A percentile compares a stretch with the other conserved stretches of the same genome.
Conservation (phyloP, 1,284 basidiomycete genomes). For the Boletus semigastroideus region DNA sequence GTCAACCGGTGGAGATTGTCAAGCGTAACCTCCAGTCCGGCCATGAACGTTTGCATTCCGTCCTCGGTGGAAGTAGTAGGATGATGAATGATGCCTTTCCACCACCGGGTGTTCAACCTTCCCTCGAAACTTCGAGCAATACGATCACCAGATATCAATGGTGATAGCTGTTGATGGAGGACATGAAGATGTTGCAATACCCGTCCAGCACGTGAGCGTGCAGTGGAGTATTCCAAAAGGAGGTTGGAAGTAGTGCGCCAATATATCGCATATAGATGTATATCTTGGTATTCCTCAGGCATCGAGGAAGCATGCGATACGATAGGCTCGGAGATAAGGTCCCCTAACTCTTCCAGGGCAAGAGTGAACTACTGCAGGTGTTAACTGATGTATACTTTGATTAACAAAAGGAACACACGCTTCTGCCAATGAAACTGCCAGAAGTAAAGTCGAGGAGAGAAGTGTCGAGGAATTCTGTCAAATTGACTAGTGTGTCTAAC, state of each 20-base stretch:
- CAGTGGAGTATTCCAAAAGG: conserved; percentile 35
- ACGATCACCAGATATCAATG: background rate
- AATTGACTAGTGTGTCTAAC: conserved; percentile 14
- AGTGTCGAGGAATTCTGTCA: conserved; percentile 18
- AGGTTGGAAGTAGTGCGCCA: conserved; percentile 34
- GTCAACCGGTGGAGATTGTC: conserved; percentile 20
- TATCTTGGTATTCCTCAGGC: conserved; percentile 6
- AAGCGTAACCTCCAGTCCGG: conserved; percentile 24
- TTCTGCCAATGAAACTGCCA: conserved; percentile 31
- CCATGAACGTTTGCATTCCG: conserved; percentile 12
- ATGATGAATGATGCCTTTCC: conserved; percentile 4
- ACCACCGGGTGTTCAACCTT: conserved; percentile 6
- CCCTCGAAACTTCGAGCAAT: background rate
- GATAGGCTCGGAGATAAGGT: conserved; percentile 11
- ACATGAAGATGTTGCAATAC: conserved; percentile 16
- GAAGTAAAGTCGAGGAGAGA: conserved; percentile 24
- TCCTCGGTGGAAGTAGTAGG: conserved; percentile 8
- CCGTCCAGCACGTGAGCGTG: conserved; percentile 21
- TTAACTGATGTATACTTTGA: conserved; percentile 4
- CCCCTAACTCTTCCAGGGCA: conserved; percentile 31
- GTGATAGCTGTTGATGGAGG: conserved; percentile 17
- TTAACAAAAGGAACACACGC: conserved; percentile 13
- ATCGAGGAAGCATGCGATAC: background rate
- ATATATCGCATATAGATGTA: conserved; percentile 27
- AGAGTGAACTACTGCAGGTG: conserved; percentile 23